Percentiles rank a stretch among this genome's conserved stretches.
phyloP scores from a whole-genome alignment of 169 alveolate species.

The Hammondia hammondi region DNA sequence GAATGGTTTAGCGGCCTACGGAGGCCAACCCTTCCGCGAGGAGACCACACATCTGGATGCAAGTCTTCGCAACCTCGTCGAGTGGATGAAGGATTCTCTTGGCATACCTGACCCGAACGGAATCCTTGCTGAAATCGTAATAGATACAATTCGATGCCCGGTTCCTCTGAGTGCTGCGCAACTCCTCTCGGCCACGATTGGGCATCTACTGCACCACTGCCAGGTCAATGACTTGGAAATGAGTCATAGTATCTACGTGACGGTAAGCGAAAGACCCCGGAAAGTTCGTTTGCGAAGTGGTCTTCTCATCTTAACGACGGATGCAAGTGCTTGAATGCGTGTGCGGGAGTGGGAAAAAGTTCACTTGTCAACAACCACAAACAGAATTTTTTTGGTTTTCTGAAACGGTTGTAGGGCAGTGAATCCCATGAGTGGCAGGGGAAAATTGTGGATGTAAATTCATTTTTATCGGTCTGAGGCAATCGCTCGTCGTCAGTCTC shows the following conservation, averaged over 20 bases:
- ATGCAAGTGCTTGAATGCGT: too few species aligned
- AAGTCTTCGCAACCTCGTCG: background rate
- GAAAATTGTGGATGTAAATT: too few species aligned
- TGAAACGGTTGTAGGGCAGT: too few species aligned
- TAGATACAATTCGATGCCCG: background rate
- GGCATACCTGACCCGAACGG: background rate
- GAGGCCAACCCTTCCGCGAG: constrained; percentile 17
- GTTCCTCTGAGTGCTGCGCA: background rate
- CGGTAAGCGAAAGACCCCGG: background rate
- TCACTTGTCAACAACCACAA: too few species aligned
- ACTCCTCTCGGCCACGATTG: background rate
- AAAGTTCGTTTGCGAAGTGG: too few species aligned
- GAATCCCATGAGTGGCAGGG: too few species aligned
- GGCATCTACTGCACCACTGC: constrained; percentile 14
- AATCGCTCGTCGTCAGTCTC: too few species aligned
- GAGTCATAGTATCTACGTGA: background rate
- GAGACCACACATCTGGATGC: background rate
- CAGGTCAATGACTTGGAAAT: background rate
- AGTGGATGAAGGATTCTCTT: background rate
- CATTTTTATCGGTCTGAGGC: too few species aligned
- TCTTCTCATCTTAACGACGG: too few species aligned
- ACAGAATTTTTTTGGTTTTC: too few species aligned
- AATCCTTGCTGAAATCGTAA: background rate
- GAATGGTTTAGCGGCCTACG: background rate
- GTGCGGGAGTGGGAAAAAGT: too few species aligned